Evolutionary conservation across 2,329 filamentous ascomycete genomes (phyloP).

Genomic region (Emericellopsis atlantica): DNA sequence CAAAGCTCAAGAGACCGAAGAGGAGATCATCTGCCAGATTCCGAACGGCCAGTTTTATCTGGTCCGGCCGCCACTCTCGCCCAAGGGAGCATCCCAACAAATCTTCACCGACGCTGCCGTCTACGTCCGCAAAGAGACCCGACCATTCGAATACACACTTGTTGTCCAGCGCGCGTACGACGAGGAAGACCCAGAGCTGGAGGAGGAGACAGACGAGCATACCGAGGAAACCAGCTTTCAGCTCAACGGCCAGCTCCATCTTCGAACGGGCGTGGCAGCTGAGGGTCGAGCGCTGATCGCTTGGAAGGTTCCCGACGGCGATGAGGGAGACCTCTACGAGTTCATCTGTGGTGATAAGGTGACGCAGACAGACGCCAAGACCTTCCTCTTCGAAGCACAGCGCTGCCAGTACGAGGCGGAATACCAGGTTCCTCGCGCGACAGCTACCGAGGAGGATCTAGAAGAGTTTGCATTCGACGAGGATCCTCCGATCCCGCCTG

Average conservation of each 20-base stretch:
- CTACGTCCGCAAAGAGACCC: slow-evolving; percentile 81
- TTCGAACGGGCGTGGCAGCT: slow-evolving; percentile 72
- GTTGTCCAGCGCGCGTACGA: slow-evolving; percentile 95
- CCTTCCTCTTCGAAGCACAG: slow-evolving; percentile 71
- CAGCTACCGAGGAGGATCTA: slow-evolving; percentile 71
- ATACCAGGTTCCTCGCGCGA: slow-evolving; percentile 67
- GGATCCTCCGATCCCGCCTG: slow-evolving; percentile 50
- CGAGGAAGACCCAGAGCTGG: slow-evolving; percentile 88
- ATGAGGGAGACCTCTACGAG: slow-evolving; percentile 91
- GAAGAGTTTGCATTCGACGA: slow-evolving; percentile 67
- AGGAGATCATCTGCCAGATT: slow-evolving; percentile 59
- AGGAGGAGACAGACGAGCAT: slow-evolving; percentile 81
- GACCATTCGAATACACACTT: slow-evolving; percentile 95
- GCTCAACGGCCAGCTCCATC: slow-evolving; percentile 82
- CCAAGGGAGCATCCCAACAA: slow-evolving; percentile 96
- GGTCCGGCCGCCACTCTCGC: slow-evolving; percentile 73
- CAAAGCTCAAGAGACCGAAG: too few species aligned
- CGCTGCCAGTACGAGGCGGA: slow-evolving; percentile 98
- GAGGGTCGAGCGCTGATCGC: slow-evolving; percentile 77
- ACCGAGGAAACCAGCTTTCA: slow-evolving; percentile 86
- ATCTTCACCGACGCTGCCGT: slow-evolving; percentile 97
- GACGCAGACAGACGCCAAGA: slow-evolving; percentile 55
- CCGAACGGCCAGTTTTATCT: slow-evolving; percentile 95
- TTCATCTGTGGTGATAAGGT: slow-evolving; percentile 82
- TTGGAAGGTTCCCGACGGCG: slow-evolving; percentile 90